Base-by-base conservation (phyloP, 345 rosid genomes). In the Euphorbia peplus region DNA sequence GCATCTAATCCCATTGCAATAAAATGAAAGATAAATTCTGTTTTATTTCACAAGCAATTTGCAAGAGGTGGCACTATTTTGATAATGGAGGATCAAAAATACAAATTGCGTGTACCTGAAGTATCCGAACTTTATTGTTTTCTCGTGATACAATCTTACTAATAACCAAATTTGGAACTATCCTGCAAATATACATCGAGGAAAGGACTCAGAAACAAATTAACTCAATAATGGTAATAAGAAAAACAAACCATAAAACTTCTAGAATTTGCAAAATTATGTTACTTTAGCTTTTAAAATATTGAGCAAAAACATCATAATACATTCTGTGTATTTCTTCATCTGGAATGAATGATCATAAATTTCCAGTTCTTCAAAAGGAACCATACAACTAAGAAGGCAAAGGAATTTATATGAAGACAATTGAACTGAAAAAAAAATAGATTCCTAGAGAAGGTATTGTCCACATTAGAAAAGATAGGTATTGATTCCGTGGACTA, bases 91-190 rank as follows among this genome's bases (percentile, higher is more conserved):
- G 15, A 44, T 44, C 2, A 44, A 44, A 42, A 44, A 12, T 44
- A 44, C 50, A 44, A 63, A 28, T 46, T 47, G 65, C 50, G 66
- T 62, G 37, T 85, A 93, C 97, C 97, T 93, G 99, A 70, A 89
- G 81, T 81, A 93, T 87, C 69, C 96, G 90, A 18, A 93, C 96
- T 85, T 82, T 86, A 78, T 89, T 88, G 88, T 91, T 93, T 80
- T 91, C 97, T 37, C 96, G 85, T 8, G 88, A 91, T 77, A 93
- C 70, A 75, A 93, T 79, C 85, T 83, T 93, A 83, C 98, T 85
- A 73, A 93, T 93, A 32, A 95, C 97, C 79, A 93, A 80, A 75
- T 91, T 93, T 67, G 97, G 98, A 81, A 93, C 97, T 59, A 93
- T 82, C 87, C 98, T 93, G 91, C 71, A 70, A 79, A 41, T 60